Conservation (phyloP, 495 filamentous ascomycete genomes). For the Penicillium arizonense region DNA sequence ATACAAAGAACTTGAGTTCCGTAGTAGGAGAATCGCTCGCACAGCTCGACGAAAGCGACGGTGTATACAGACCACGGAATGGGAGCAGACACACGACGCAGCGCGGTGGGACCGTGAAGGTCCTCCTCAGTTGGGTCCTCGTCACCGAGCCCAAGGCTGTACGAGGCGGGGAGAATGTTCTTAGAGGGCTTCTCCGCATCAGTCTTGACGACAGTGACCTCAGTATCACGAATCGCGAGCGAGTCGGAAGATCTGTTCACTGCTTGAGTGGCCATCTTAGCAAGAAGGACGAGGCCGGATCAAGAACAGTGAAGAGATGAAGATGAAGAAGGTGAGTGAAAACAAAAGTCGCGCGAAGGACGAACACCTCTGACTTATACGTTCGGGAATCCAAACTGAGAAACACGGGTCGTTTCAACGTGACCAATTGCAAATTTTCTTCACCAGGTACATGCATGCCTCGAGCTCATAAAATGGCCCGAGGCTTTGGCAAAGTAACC, state of each 20-base stretch:
- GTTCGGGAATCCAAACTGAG: too few species aligned
- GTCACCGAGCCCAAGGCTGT: constrained; percentile 13
- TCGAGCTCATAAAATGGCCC: not conserved
- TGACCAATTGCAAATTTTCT: too few species aligned
- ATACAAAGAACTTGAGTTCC: constrained; percentile 22
- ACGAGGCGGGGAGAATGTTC: constrained; percentile 13
- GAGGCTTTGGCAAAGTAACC: not conserved
- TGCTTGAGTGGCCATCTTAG: constrained; percentile 9
- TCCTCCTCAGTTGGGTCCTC: constrained; percentile 18
- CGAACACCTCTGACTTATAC: too few species aligned
- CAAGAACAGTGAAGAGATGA: not conserved
- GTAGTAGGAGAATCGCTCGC: constrained; percentile 30
- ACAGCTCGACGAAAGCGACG: constrained; percentile 26
- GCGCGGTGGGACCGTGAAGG: constrained; percentile 10
- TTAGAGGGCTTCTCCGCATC: constrained; percentile 12
- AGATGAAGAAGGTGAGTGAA: not conserved
- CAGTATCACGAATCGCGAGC: constrained; percentile 11
- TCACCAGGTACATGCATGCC: too few species aligned
- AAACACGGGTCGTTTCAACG: too few species aligned
- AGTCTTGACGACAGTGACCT: not conserved
- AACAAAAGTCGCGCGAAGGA: not conserved
- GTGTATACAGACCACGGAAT: constrained; percentile 26
- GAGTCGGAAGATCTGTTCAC: constrained; percentile 5
- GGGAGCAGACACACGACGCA: constrained; percentile 23
- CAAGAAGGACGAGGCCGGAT: not conserved